Evolutionary conservation across 306 rosid species (phyloP).

Genomic region (Geum urbanum): DNA sequence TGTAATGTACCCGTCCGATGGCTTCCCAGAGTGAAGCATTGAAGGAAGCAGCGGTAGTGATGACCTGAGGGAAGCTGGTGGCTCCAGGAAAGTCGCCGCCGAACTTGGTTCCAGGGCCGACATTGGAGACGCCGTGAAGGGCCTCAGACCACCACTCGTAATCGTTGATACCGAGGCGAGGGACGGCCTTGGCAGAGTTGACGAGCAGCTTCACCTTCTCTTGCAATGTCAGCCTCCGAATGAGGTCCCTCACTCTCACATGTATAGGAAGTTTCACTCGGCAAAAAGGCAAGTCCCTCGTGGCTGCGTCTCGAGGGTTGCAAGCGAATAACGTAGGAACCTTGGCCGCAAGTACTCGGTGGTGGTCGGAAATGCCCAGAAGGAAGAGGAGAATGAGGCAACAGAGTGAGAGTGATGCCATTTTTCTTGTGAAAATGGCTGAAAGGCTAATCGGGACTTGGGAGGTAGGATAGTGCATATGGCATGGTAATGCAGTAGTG

Average conservation of each 20-base stretch:
- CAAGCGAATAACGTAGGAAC: constrained; percentile 56
- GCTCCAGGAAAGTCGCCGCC: constrained; percentile 59
- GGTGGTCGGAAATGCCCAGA: background rate
- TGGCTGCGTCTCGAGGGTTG: constrained; percentile 40
- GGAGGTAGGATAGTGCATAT: background rate
- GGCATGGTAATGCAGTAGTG: background rate
- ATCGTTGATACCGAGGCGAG: constrained; percentile 64
- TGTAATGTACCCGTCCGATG: constrained; percentile 71
- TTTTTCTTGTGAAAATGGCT: constrained; percentile 25
- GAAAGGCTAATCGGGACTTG: background rate
- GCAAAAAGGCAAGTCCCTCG: constrained; percentile 51
- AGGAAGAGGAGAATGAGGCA: background rate
- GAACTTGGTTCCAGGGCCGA: constrained; percentile 78
- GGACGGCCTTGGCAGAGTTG: constrained; percentile 63
- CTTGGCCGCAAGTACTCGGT: constrained; percentile 26
- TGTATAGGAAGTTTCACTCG: constrained; percentile 19
- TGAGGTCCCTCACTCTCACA: constrained; percentile 69
- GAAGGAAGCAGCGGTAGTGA: constrained; percentile 92
- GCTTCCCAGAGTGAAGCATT: constrained; percentile 82
- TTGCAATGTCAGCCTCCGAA: constrained; percentile 59
- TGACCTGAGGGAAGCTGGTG: constrained; percentile 93
- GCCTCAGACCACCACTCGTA: constrained; percentile 99
- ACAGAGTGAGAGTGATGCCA: background rate
- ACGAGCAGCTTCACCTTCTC: constrained; percentile 71
- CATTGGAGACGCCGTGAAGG: constrained; percentile 89